A percentile compares a stretch with the other conserved stretches of the same genome.
phyloP scores from a whole-genome alignment of 2,329 filamentous ascomycete genomes.

The Kalmusia sp. region DNA sequence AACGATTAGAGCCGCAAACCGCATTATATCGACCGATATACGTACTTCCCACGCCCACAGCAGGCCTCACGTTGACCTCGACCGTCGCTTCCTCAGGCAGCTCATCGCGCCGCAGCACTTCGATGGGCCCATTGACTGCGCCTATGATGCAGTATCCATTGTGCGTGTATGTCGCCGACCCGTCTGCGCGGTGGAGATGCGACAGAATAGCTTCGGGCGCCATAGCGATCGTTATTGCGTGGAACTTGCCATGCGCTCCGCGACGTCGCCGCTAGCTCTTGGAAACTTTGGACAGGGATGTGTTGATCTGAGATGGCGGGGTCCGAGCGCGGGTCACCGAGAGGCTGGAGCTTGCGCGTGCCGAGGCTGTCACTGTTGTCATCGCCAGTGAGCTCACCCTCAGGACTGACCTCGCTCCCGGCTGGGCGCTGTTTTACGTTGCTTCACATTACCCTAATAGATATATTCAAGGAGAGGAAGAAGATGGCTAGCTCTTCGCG shows the following conservation, averaged over 20 bases:
- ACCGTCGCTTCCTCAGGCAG: constrained; percentile 88
- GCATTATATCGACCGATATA: constrained; percentile 1
- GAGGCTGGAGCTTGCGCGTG: constrained; percentile 4
- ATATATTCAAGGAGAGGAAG: constrained; percentile 4
- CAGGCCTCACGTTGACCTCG: constrained; percentile 88
- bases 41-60: constrained; percentile 80
- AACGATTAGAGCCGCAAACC: background rate
- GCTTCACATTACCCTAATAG: too few relatives aligned
- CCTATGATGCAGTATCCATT: constrained; percentile 82
- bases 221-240: too few relatives aligned
- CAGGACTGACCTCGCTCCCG: background rate
- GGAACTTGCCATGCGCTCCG: background rate
- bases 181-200: constrained; percentile 73
- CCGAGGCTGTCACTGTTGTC: constrained; percentile 13
- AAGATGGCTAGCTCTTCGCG: constrained; percentile 44
- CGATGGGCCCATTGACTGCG: constrained; percentile 90
- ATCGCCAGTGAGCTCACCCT: constrained; percentile 7
- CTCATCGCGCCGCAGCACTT: constrained; percentile 87
- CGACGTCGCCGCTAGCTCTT: background rate
- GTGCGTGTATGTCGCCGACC: constrained; percentile 78
- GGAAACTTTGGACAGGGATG: constrained; percentile 12
- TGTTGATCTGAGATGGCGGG: background rate
- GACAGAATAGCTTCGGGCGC: constrained; percentile 41
- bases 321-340: constrained; percentile 12
- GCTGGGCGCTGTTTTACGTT: background rate